Conservation (phyloP, 2,329 filamentous ascomycete species). For the Colletotrichum sp. region DNA sequence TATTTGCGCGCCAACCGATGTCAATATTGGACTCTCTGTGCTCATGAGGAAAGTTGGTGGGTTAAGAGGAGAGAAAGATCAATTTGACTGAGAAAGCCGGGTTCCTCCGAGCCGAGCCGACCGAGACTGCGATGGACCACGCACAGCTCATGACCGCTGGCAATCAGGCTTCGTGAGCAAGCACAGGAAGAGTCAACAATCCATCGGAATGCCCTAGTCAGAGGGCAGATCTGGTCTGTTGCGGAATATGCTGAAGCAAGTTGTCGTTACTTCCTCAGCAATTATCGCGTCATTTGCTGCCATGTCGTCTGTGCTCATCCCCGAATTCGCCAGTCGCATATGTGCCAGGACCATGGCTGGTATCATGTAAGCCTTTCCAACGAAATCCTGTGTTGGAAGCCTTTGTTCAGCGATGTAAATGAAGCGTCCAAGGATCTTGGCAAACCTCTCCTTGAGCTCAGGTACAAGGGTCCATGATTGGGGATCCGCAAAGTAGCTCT, state of each 20-base stretch:
- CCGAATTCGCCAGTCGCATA: neutral
- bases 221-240: neutral
- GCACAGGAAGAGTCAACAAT: neutral
- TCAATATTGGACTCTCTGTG: accelerated
- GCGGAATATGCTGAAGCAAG: neutral
- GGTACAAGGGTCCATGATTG: neutral
- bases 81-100: neutral
- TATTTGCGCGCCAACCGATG: neutral
- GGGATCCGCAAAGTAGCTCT: neutral
- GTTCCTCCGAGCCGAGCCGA: neutral
- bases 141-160: neutral
- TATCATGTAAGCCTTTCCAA: neutral
- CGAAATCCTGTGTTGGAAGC: neutral
- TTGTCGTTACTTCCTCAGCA: neutral
- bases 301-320: neutral
- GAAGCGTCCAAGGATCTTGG: neutral
- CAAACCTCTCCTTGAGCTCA: neutral
- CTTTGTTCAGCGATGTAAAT: neutral
- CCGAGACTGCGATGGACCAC: neutral
- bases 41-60: neutral
- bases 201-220: neutral
- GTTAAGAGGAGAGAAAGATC: neutral
- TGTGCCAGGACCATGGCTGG: neutral
- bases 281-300: neutral
- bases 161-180: neutral